Evolutionary conservation across 495 filamentous ascomycete genomes (phyloP).

Genomic region (Penicillium tannophilum): DNA sequence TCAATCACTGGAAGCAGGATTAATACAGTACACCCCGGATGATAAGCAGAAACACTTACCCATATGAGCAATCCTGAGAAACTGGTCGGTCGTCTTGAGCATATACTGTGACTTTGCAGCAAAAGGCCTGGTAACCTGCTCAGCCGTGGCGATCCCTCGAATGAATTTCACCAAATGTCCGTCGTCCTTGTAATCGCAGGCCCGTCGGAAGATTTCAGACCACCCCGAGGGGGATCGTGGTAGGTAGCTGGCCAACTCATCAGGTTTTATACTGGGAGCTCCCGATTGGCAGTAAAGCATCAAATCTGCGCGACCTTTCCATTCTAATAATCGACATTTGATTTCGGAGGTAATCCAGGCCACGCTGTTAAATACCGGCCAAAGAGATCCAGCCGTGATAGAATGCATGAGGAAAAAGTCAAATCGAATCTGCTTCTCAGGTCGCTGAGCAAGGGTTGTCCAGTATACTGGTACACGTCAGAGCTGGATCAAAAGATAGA

Average conservation of each 20-base stretch:
- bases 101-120: constrained; percentile 17
- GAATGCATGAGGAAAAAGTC: constrained; percentile 49
- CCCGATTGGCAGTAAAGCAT: constrained; percentile 36
- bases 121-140: constrained; percentile 21
- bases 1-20: constrained; percentile 14
- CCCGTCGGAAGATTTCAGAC: constrained; percentile 29
- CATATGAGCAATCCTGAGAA: constrained; percentile 40
- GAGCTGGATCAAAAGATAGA: neutral
- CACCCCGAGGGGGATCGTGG: constrained; percentile 28
- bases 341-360: constrained; percentile 32
- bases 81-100: constrained; percentile 29
- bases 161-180: constrained; percentile 44
- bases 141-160: constrained; percentile 36
- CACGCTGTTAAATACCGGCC: constrained; percentile 27
- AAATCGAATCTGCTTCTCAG: constrained; percentile 33
- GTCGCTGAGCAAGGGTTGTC: constrained; percentile 27
- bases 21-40: too few relatives aligned
- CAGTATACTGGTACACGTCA: constrained; percentile 18
- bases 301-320: constrained; percentile 39
- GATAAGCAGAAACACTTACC: constrained; percentile 9
- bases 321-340: constrained; percentile 37
- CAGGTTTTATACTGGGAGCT: constrained; percentile 16
- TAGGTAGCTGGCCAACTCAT: constrained; percentile 24
- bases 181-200: constrained; percentile 37
- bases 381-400: constrained; percentile 36